Percentiles rank a stretch among this genome's conserved stretches.
These are phyloP conservation scores for Pseudomonodictys pantanalensis DNA, from an alignment of 495 filamentous ascomycete genomes.

Conservation along the genomic window DNA sequence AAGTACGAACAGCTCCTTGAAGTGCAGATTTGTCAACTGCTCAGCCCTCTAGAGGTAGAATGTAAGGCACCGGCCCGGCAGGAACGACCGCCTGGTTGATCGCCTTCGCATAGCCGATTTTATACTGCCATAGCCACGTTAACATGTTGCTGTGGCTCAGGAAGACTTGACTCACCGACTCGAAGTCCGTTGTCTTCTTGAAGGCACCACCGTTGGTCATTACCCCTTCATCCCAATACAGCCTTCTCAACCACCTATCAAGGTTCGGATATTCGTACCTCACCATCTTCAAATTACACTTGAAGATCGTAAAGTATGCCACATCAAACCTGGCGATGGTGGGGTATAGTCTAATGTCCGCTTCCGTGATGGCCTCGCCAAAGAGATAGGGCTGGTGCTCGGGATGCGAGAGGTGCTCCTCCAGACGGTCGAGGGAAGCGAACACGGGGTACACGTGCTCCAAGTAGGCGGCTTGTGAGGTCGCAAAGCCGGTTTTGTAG, in stretches of 20 bases:
- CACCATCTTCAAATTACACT: conserved; percentile 69
- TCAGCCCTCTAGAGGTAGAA: background rate
- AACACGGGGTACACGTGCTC: conserved; percentile 60
- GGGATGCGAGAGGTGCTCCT: conserved; percentile 52
- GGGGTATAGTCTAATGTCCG: conserved; percentile 63
- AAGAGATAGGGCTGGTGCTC: conserved; percentile 60
- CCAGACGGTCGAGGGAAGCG: conserved; percentile 59
- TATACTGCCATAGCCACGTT: background rate
- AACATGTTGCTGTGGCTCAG: background rate
- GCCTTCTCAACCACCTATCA: conserved; percentile 63
- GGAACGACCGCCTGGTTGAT: background rate
- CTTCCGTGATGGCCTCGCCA: conserved; percentile 63
- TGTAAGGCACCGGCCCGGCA: background rate
- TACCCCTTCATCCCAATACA: conserved; percentile 67
- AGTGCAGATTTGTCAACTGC: background rate
- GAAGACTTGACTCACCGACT: conserved; percentile 44
- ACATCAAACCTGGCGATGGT: conserved; percentile 68
- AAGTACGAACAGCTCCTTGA: background rate
- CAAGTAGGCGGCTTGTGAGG: conserved; percentile 63
- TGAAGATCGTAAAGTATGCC: conserved; percentile 65
- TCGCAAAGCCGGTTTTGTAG: conserved; percentile 53
- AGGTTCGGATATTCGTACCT: conserved; percentile 66
- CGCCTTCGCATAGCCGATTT: background rate
- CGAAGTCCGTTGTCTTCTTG: conserved; percentile 65
- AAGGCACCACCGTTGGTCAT: conserved; percentile 56